Evolutionary conservation across 768 basidiomycete species (phyloP).

Genomic region (Podaxis sp.): DNA sequence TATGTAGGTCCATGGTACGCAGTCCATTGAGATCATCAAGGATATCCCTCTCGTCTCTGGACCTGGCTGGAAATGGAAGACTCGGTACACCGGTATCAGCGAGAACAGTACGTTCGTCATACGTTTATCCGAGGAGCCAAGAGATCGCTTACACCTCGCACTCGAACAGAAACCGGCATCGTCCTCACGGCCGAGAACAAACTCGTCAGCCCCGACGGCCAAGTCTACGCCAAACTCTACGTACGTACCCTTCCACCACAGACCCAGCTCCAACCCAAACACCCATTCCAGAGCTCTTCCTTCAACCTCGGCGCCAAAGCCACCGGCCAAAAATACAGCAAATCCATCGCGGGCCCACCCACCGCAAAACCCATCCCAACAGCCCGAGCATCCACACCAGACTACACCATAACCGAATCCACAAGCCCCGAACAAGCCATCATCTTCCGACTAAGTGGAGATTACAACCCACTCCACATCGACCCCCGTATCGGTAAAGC

Average conservation of each 20-base stretch:
- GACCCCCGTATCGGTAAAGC: slow-evolving; percentile 74
- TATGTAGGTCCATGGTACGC: slow-evolving; percentile 71
- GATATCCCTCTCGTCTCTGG: slow-evolving; percentile 77
- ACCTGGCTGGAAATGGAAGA: slow-evolving; percentile 74
- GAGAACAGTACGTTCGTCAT: slow-evolving; percentile 70
- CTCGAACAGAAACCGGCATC: slow-evolving; percentile 65
- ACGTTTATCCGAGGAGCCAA: neutral
- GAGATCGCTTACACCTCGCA: neutral
- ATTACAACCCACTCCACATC: slow-evolving; percentile 79
- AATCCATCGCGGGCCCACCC: slow-evolving; percentile 59
- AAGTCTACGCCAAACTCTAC: slow-evolving; percentile 61
- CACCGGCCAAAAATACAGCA: slow-evolving; percentile 60
- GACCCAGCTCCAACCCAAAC: neutral
- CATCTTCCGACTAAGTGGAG: slow-evolving; percentile 72
- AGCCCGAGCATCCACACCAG: slow-evolving; percentile 50
- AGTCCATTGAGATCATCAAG: slow-evolving; percentile 78
- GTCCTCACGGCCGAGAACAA: slow-evolving; percentile 63
- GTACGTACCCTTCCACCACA: slow-evolving; percentile 30
- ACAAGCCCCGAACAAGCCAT: slow-evolving; percentile 68
- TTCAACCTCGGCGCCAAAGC: slow-evolving; percentile 72
- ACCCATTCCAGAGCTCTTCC: slow-evolving; percentile 47
- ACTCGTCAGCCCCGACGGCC: slow-evolving; percentile 63
- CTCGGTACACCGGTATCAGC: slow-evolving; percentile 63
- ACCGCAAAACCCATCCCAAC: slow-evolving; percentile 61
- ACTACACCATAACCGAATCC: slow-evolving; percentile 61